These are phyloP conservation scores for Inonotus hispidus DNA, from an alignment of 1,284 basidiomycete species.

Conservation along the genomic window DNA sequence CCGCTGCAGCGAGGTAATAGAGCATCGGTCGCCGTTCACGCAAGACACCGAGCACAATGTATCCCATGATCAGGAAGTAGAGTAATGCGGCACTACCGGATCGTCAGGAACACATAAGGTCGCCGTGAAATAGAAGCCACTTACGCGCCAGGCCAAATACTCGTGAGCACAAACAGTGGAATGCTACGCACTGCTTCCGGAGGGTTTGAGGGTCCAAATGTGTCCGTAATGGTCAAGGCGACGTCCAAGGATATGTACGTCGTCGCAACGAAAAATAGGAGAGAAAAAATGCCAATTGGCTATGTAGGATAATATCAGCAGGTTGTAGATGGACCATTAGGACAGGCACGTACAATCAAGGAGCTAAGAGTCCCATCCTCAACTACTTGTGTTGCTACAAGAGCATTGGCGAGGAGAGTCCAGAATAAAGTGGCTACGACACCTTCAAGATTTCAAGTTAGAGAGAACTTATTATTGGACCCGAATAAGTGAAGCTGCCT, in stretches of 20 bases:
- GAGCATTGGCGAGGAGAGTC: constrained; percentile 69
- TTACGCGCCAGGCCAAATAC: constrained; percentile 79
- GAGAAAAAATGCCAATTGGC: constrained; percentile 58
- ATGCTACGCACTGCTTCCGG: constrained; percentile 53
- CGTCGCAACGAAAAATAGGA: constrained; percentile 64
- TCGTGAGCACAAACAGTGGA: constrained; percentile 72
- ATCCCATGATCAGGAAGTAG: constrained; percentile 69
- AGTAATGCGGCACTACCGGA: constrained; percentile 46
- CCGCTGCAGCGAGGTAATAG: constrained; percentile 59
- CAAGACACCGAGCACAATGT: constrained; percentile 66
- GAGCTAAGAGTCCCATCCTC: constrained; percentile 77
- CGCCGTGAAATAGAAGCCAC: constrained; percentile 27
- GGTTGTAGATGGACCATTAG: background rate
- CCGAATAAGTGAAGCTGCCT: background rate
- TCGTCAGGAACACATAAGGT: background rate
- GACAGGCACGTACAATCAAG: constrained; percentile 48
- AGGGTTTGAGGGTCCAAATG: constrained; percentile 57
- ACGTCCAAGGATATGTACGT: constrained; percentile 78
- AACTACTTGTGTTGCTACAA: constrained; percentile 78
- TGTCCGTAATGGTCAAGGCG: constrained; percentile 53
- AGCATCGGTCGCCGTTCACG: constrained; percentile 69
- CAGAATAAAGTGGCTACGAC: constrained; percentile 70
- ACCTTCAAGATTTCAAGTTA: constrained; percentile 25
- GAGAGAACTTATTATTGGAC: background rate
- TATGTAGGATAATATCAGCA: constrained; percentile 24